phyloP scores from a whole-genome alignment of 805 yeast genomes.

The Candida tammaniensis region DNA sequence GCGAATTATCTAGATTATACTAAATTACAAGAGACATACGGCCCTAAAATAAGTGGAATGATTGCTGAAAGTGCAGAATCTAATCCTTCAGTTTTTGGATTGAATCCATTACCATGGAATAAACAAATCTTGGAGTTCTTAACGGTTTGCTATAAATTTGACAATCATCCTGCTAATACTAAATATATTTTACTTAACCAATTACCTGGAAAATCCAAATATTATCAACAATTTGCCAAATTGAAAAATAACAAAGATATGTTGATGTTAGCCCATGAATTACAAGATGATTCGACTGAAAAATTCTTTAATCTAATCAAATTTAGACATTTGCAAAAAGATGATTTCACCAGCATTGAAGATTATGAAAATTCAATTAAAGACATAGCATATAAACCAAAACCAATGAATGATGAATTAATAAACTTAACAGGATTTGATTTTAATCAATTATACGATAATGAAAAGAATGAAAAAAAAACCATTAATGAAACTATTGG shows the following conservation, averaged over 20 bases:
- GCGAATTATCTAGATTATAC: constrained; percentile 51
- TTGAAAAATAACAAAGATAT: constrained; percentile 55
- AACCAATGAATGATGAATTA: constrained; percentile 36
- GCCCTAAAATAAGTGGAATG: constrained; percentile 77
- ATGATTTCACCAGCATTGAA: constrained; percentile 15
- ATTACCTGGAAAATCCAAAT: constrained; percentile 69
- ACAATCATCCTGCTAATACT: constrained; percentile 68
- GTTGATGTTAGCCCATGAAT: constrained; percentile 30
- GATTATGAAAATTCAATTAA: constrained; percentile 6
- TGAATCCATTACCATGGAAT: constrained; percentile 50
- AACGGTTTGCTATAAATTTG: constrained; percentile 49
- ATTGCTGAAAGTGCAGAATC: constrained; percentile 87
- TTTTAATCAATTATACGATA: neutral
- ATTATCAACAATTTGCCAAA: constrained; percentile 52
- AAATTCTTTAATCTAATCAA: constrained; percentile 30
- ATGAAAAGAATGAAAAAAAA: neutral
- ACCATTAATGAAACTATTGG: no score
- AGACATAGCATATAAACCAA: neutral
- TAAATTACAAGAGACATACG: constrained; percentile 48
- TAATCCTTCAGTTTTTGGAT: constrained; percentile 74
- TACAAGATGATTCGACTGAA: constrained; percentile 38
- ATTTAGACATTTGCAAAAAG: constrained; percentile 32
- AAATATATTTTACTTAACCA: constrained; percentile 79
- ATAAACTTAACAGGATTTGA: constrained; percentile 13
- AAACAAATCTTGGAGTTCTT: constrained; percentile 54